Conservation (phyloP, 495 filamentous ascomycete genomes). For the Elasticomyces elasticus region DNA sequence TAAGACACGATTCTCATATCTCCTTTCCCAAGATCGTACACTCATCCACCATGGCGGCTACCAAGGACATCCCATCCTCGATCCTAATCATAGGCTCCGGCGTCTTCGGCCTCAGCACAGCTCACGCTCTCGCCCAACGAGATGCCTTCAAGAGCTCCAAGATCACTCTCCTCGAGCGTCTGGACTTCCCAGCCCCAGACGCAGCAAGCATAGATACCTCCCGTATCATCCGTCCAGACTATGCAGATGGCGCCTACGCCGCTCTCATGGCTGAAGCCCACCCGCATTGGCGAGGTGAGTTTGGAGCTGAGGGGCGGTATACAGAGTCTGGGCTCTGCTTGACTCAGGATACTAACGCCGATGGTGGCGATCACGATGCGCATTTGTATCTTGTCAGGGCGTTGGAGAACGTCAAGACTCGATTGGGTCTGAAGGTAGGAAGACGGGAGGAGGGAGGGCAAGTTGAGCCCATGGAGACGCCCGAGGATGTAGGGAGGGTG, state of each 20-base stretch:
- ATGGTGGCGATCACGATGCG: conserved; percentile 23
- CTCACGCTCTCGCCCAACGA: conserved; percentile 20
- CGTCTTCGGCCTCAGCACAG: conserved; percentile 32
- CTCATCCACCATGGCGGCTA: background rate
- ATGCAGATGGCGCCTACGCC: conserved; percentile 62
- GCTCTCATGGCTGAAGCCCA: conserved; percentile 58
- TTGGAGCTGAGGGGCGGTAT: conserved; percentile 60
- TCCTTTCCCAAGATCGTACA: background rate
- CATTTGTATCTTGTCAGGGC: conserved; percentile 51
- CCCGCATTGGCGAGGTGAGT: conserved; percentile 56
- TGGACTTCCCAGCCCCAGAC: conserved; percentile 26
- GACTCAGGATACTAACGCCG: conserved; percentile 41
- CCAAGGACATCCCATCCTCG: conserved; percentile 19
- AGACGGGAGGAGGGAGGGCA: conserved; percentile 33
- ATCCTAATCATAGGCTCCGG: conserved; percentile 31
- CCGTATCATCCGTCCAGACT: conserved; percentile 60
- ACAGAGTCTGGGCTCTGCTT: conserved; percentile 65
- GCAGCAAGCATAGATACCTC: conserved; percentile 29
- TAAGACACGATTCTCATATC: background rate
- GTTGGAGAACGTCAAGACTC: conserved; percentile 51
- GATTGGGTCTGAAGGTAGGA: conserved; percentile 44
- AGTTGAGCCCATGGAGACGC: conserved; percentile 25
- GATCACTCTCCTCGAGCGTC: conserved; percentile 28
- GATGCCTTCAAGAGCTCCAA: conserved; percentile 16
- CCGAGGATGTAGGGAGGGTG: conserved; percentile 41